Percentiles rank a stretch among this genome's conserved stretches.
These are phyloP conservation scores for Chondrus crispus DNA, from an alignment of 23 red algal species.

Conservation along the genomic window DNA sequence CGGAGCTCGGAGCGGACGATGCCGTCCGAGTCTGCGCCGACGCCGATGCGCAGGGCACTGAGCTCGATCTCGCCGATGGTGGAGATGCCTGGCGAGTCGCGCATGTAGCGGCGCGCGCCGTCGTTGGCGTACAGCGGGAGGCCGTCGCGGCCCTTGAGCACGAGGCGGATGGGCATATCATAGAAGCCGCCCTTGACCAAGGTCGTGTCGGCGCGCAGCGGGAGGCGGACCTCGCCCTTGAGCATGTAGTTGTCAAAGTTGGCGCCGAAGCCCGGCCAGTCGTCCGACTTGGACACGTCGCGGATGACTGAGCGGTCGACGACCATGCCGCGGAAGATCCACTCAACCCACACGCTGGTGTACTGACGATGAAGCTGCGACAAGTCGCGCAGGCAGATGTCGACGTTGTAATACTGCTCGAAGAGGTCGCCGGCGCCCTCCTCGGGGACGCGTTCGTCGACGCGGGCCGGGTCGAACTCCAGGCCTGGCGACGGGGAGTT, in stretches of 20 bases:
- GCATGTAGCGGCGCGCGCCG: conserved; percentile 51
- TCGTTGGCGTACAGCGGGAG: conserved; percentile 59
- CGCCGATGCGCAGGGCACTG: conserved; percentile 44
- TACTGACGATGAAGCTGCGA: conserved; percentile 72
- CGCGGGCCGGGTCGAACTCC: conserved; percentile 40
- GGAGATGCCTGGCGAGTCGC: not conserved
- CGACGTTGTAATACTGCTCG: conserved; percentile 72
- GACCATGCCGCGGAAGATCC: conserved; percentile 66
- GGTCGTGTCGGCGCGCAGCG: conserved; percentile 48
- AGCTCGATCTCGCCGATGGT: conserved; percentile 54
- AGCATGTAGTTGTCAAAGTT: conserved; percentile 54
- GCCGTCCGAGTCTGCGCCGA: conserved; percentile 16
- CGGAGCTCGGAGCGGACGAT: conserved; percentile 38
- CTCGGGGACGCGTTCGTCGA: not conserved
- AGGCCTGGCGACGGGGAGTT: not conserved
- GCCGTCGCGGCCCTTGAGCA: conserved; percentile 56
- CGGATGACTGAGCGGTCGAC: conserved; percentile 68
- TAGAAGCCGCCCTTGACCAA: conserved; percentile 49
- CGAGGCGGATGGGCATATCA: conserved; percentile 61
- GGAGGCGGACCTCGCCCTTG: conserved; percentile 63
- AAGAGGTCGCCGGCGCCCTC: conserved; percentile 51
- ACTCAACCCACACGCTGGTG: conserved; percentile 80
- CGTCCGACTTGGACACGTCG: not conserved
- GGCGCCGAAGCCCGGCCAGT: conserved; percentile 71
- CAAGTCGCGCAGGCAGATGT: conserved; percentile 49